Conservation (phyloP, 2,329 filamentous ascomycete genomes). For the Monosporascus sp. region DNA sequence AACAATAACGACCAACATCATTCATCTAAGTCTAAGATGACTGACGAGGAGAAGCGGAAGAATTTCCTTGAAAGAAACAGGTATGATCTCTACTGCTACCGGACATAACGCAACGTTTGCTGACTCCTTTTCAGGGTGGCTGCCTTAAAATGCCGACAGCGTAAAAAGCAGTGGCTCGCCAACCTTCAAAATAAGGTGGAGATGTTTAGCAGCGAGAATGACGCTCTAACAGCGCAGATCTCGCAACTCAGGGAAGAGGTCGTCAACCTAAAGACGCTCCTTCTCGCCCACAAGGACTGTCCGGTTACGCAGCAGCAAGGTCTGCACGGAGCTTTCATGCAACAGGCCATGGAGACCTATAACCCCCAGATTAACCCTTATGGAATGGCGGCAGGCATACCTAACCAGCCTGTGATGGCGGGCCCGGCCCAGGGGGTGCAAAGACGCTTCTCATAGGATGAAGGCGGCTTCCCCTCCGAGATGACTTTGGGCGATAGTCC, state of each 20-base stretch:
- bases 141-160: conserved; percentile 91
- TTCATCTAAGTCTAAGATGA: conserved; percentile 71
- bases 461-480: conserved; percentile 10
- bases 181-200: conserved; percentile 95
- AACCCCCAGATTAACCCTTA: conserved; percentile 55
- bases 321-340: conserved; percentile 53
- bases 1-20: conserved; percentile 28
- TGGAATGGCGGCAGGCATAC: conserved; percentile 48
- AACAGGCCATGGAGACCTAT: conserved; percentile 49
- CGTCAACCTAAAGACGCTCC: conserved; percentile 85
- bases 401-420: conserved; percentile 49
- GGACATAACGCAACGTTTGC: not conserved
- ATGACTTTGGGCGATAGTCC: conserved; percentile 1
- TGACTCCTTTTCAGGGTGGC: conserved; percentile 63
- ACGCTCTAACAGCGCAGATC: conserved; percentile 77
- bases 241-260: conserved; percentile 85
- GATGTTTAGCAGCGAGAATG: conserved; percentile 86
- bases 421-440: conserved; percentile 42
- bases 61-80: conserved; percentile 96
- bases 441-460: conserved; percentile 51
- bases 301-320: conserved; percentile 86
- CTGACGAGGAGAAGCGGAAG: conserved; percentile 95
- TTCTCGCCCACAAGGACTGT: conserved; percentile 94
- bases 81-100: conserved; percentile 44
- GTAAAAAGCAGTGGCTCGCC: conserved; percentile 98